Evolutionary conservation across 345 rosid species (phyloP).

Genomic region (Isatis tinctoria): DNA sequence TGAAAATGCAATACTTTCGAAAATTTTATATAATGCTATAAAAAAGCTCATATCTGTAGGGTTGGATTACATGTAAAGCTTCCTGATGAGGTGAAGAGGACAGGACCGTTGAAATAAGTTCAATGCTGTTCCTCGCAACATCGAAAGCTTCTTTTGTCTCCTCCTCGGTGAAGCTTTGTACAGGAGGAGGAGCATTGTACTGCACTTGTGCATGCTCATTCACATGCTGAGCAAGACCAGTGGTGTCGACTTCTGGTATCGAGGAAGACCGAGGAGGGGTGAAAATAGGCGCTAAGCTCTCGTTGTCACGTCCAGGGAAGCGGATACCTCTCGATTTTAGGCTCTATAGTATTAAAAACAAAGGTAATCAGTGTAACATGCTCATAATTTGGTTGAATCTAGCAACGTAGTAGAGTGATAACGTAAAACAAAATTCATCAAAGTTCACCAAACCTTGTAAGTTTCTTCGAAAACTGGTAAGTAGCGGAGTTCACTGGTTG

Average conservation of each 20-base stretch:
- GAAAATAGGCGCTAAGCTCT: slow-evolving; percentile 88
- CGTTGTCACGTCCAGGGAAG: slow-evolving; percentile 90
- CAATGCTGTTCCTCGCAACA: slow-evolving; percentile 85
- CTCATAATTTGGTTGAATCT: background rate
- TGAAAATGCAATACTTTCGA: background rate
- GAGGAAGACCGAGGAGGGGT: slow-evolving; percentile 72
- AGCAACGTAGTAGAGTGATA: background rate
- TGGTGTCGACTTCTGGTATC: slow-evolving; percentile 43
- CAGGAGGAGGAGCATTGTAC: slow-evolving; percentile 39
- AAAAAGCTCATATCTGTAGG: background rate
- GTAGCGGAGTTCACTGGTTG: slow-evolving; percentile 79
- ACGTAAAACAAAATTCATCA: background rate
- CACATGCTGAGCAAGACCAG: slow-evolving; percentile 39
- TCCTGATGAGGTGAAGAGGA: slow-evolving; percentile 84
- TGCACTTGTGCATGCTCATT: slow-evolving; percentile 44
- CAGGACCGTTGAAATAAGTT: slow-evolving; percentile 76
- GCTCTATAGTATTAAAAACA: slow-evolving; percentile 41
- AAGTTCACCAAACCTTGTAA: slow-evolving; percentile 59
- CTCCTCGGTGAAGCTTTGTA: slow-evolving; percentile 58
- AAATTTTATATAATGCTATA: background rate
- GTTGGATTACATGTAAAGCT: slow-evolving; percentile 53
- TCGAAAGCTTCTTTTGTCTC: slow-evolving; percentile 90
- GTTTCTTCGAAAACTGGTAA: slow-evolving; percentile 93
- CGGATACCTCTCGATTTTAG: slow-evolving; percentile 80
- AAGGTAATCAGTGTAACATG: background rate